phyloP scores from a whole-genome alignment of 176 grass and related monocot species.

The Bolboschoenus planiculmis region DNA sequence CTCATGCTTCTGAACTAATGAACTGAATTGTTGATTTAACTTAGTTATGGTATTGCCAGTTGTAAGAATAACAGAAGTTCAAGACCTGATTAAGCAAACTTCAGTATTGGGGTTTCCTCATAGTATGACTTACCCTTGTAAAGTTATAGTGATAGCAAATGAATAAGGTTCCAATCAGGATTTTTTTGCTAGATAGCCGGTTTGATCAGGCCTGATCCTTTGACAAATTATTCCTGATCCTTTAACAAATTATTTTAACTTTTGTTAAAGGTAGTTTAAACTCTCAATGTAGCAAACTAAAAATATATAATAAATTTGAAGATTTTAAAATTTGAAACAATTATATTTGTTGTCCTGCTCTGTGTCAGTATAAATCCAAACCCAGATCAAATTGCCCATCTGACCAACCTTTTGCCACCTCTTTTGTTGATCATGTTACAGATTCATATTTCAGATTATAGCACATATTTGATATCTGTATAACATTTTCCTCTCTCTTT shows the following conservation, averaged over 20 bases:
- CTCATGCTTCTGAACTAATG: not conserved
- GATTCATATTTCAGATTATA: not conserved
- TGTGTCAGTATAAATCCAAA: not conserved
- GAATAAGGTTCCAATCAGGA: not conserved
- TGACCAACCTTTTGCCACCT: not conserved
- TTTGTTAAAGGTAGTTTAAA: not conserved
- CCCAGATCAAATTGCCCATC: not conserved
- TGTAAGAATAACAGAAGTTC: not conserved
- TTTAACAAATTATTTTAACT: not conserved
- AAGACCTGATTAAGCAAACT: not conserved
- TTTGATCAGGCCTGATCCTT: not conserved
- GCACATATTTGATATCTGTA: not conserved
- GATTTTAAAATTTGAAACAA: not conserved
- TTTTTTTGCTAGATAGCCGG: not conserved
- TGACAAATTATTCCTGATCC: not conserved
- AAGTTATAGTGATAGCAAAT: not conserved
- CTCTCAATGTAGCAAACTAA: too few species aligned
- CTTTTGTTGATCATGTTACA: not conserved
- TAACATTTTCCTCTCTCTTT: slow-evolving; percentile 19
- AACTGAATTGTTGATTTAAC: not conserved
- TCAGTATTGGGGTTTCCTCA: not conserved
- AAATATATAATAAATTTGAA: not conserved
- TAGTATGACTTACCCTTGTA: not conserved
- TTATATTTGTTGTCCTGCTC: not conserved
- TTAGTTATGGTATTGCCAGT: not conserved